Evolutionary conservation across 768 basidiomycete species (phyloP).

Genomic region (Hydnomerulius pinastri): DNA sequence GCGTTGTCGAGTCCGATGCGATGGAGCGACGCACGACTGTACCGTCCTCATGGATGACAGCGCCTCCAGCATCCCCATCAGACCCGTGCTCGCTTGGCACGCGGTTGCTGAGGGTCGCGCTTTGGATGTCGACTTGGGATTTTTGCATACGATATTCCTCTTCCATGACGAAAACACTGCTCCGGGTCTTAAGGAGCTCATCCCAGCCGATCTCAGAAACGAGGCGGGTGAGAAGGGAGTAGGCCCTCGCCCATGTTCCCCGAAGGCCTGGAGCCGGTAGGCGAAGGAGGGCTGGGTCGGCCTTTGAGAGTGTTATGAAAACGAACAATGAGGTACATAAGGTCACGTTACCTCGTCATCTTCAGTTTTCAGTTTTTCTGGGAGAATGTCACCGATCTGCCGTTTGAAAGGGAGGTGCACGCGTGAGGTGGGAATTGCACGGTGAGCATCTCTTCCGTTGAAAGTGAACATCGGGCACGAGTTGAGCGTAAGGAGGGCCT

Average conservation of each 20-base stretch:
- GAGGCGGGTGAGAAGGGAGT: slow-evolving; percentile 84
- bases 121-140: slow-evolving; percentile 67
- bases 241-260: slow-evolving; percentile 96
- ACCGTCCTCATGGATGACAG: slow-evolving; percentile 68
- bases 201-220: slow-evolving; percentile 98
- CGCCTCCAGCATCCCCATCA: slow-evolving; percentile 26
- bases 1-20: slow-evolving; percentile 26
- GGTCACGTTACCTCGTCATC: slow-evolving; percentile 70
- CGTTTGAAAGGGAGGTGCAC: slow-evolving; percentile 86
- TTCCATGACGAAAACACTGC: slow-evolving; percentile 98
- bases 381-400: slow-evolving; percentile 87
- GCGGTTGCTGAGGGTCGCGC: slow-evolving; percentile 23
- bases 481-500: slow-evolving; percentile 89
- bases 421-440: slow-evolving; percentile 74
- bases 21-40: slow-evolving; percentile 37
- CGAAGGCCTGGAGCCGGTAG: slow-evolving; percentile 92
- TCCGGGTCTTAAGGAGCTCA: slow-evolving; percentile 93
- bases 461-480: slow-evolving; percentile 99
- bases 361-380: slow-evolving; percentile 77
- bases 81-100: slow-evolving; percentile 24
- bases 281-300: slow-evolving; percentile 92
- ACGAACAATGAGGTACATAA: neutral
- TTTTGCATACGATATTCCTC: slow-evolving; percentile 99
- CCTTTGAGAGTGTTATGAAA: slow-evolving; percentile 43
- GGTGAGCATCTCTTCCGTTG: slow-evolving; percentile 93